phyloP scores from a whole-genome alignment of 495 filamentous ascomycete species.

The Xylaria flabelliformis region DNA sequence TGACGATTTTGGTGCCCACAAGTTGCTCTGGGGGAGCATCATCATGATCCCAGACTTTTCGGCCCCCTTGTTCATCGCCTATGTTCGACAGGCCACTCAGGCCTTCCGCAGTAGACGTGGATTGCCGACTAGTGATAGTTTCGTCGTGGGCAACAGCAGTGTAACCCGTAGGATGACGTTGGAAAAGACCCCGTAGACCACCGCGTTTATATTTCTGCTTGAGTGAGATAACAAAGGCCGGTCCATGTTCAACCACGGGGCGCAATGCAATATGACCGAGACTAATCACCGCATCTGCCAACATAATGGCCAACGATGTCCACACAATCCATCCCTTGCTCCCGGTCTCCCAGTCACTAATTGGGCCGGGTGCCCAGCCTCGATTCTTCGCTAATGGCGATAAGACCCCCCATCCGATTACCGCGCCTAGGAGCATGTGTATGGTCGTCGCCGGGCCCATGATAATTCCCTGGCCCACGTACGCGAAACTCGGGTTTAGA shows the following conservation, averaged over 20 bases:
- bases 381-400: slow-evolving; percentile 84
- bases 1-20: slow-evolving; percentile 73
- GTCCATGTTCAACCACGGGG: slow-evolving; percentile 49
- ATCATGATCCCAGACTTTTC: slow-evolving; percentile 52
- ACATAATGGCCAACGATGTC: slow-evolving; percentile 94
- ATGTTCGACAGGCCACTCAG: slow-evolving; percentile 21
- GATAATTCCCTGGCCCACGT: slow-evolving; percentile 84
- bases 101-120: slow-evolving; percentile 18
- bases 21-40: slow-evolving; percentile 87
- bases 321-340: slow-evolving; percentile 99
- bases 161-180: slow-evolving; percentile 30
- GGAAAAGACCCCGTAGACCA: slow-evolving; percentile 31
- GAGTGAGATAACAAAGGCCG: slow-evolving; percentile 24
- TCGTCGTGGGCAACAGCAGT: slow-evolving; percentile 30
- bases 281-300: slow-evolving; percentile 89
- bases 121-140: slow-evolving; percentile 29
- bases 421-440: slow-evolving; percentile 92
- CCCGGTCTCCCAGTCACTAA: slow-evolving; percentile 85
- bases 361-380: slow-evolving; percentile 88
- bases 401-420: slow-evolving; percentile 89
- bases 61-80: slow-evolving; percentile 6
- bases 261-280: slow-evolving; percentile 79
- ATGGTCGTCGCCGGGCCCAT: slow-evolving; percentile 94
- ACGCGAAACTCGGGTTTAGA: slow-evolving; percentile 92
- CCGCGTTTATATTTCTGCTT: slow-evolving; percentile 30